phyloP scores from a whole-genome alignment of 805 yeast genomes.

The Nakazawaea holstii region DNA sequence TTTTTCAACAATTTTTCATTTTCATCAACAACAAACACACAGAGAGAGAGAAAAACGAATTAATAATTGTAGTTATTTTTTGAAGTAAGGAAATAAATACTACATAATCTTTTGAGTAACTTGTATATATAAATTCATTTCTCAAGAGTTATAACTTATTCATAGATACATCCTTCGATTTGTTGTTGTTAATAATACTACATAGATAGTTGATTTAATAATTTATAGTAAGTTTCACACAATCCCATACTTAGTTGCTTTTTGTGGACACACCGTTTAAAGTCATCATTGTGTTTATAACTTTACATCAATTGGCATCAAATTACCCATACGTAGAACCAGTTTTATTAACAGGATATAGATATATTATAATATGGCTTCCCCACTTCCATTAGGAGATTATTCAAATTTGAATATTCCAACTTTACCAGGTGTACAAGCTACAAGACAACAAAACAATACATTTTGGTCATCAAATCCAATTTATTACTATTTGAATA shows the following conservation, averaged over 20 bases:
- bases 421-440: slow-evolving; percentile 52
- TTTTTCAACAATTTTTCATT: neutral
- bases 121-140: slow-evolving; percentile 10
- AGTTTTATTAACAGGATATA: neutral
- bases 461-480: slow-evolving; percentile 82
- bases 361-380: slow-evolving; percentile 19
- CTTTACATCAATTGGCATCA: no score
- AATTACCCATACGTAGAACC: neutral
- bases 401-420: slow-evolving; percentile 52
- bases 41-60: neutral
- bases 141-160: neutral
- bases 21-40: neutral
- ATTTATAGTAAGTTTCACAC: neutral
- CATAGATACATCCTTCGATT: neutral
- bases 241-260: neutral
- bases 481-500: slow-evolving; percentile 70
- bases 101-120: slow-evolving; percentile 1
- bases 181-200: neutral
- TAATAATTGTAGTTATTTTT: slow-evolving; percentile 5
- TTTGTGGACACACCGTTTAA: neutral
- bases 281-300: no score
- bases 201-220: no score
- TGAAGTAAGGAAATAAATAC: slow-evolving; percentile 19
- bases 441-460: slow-evolving; percentile 45
- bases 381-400: slow-evolving; percentile 53